Base-by-base conservation (phyloP, 257 asterid species). In the Plantago major region DNA sequence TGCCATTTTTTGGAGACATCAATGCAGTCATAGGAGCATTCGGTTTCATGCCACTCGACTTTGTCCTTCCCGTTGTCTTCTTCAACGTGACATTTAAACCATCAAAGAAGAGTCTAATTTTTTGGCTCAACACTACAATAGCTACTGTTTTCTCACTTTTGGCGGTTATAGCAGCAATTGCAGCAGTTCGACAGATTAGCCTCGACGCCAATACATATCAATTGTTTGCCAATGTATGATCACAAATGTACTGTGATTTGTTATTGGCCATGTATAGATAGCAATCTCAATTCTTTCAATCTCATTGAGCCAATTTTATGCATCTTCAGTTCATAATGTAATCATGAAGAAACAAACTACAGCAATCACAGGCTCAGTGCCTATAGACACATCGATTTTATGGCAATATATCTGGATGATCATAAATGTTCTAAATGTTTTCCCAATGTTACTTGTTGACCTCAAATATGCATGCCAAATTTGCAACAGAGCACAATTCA, bases 31-130 rank as follows among this genome's bases (percentile, higher is more conserved):
- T 92, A 1, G 97, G 98, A 55, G 95, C 98, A 10, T 86, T 92
- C 53, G 95, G 98, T 44, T 88, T 91, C 80, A 46, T 92, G 80
- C 97, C 98, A 6, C 89, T 92, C 1, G 98, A 92, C 42, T 89
- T 89, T 46, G 91, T 89, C n/a, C 86, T 92, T 33, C 98, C 97
- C 8, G 69, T 71, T 15, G 54, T 92, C 50, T 89, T 89, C 93
- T 92, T 62, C 87, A 89, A 89, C 79, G 12, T 83, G 26, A 88
- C 97, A 9, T 88, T 88, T 79, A 86, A 82, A 71, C 89, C 95
- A 5, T 77, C 91, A 9, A 86, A 77, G 67, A 75, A 65, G 63
- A 69, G 86, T 13, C 64, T 63, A 30, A 17, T 67, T n/a, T 84
- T 80, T 47, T 86, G 95, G 95, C 3, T 88, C 12, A 92, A 92